Evolutionary conservation across 177 flowering plant genomes (phyloP).

Genomic region (Tripterygium wilfordii): DNA sequence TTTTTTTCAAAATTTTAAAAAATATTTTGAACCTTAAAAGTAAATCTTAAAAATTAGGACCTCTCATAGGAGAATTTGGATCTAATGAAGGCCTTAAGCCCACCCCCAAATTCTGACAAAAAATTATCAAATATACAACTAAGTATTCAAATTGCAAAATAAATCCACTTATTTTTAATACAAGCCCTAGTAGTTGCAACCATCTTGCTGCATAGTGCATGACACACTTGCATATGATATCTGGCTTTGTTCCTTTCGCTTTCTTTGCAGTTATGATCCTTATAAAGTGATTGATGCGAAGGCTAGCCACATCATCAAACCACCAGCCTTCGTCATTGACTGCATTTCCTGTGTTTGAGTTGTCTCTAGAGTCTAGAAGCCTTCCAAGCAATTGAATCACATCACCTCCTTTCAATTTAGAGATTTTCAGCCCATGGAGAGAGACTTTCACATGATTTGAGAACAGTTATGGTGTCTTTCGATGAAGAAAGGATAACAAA

Average conservation of each 20-base stretch:
- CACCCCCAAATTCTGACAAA: too few species aligned
- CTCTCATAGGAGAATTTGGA: too few species aligned
- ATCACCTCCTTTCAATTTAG: conserved; percentile 71
- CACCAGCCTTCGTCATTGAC: conserved; percentile 40
- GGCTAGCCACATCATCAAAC: conserved; percentile 49
- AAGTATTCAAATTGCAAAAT: too few species aligned
- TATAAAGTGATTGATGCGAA: conserved; percentile 61
- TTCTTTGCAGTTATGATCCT: conserved; percentile 48
- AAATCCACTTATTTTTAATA: too few species aligned
- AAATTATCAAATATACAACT: too few species aligned
- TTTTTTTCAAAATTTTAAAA: too few species aligned
- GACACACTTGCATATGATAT: conserved; percentile 52
- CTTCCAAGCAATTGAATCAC: conserved; percentile 68
- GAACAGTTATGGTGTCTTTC: conserved; percentile 59
- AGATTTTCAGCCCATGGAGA: conserved; percentile 90
- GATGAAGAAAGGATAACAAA: conserved; percentile 72
- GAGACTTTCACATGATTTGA: conserved; percentile 58
- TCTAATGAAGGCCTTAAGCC: too few species aligned
- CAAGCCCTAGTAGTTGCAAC: too few species aligned
- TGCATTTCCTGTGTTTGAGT: conserved; percentile 11
- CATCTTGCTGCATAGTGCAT: conserved; percentile 56
- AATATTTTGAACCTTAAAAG: too few species aligned
- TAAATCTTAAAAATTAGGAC: too few species aligned
- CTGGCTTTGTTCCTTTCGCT: conserved; percentile 52
- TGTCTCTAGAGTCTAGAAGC: conserved; percentile 31